Evolutionary conservation across 768 basidiomycete species (phyloP).

Genomic region (Kwoniella pini): DNA sequence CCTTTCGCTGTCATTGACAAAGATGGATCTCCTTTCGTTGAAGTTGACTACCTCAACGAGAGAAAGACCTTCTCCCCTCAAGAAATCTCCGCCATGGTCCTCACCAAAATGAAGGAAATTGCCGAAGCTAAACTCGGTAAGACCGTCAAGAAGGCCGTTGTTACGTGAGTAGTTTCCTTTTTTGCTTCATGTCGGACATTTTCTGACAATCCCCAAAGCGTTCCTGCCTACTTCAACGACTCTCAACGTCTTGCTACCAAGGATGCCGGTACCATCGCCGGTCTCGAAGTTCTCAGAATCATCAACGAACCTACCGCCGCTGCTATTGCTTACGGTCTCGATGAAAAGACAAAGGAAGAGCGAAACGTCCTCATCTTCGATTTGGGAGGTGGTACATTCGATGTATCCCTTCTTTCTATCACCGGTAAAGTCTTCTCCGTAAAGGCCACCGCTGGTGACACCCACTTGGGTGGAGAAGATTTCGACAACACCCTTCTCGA

Average conservation of each 20-base stretch:
- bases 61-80: constrained; percentile 96
- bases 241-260: constrained; percentile 99
- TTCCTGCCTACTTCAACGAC: constrained; percentile 99
- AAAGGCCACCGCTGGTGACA: constrained; percentile 97
- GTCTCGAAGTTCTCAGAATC: constrained; percentile 99
- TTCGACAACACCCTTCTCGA: constrained; percentile 98
- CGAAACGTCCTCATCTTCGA: constrained; percentile 99
- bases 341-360: constrained; percentile 90
- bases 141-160: constrained; percentile 96
- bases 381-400: constrained; percentile 99
- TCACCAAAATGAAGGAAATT: constrained; percentile 99
- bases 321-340: constrained; percentile 94
- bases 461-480: constrained; percentile 99
- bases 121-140: constrained; percentile 99
- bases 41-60: constrained; percentile 88
- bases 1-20: constrained; percentile 95
- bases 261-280: constrained; percentile 96
- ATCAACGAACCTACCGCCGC: constrained; percentile 99
- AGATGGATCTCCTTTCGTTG: constrained; percentile 94
- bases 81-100: constrained; percentile 99
- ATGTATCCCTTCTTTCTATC: constrained; percentile 98
- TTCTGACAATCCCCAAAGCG: constrained; percentile 55
- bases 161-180: constrained; percentile 95
- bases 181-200: too few species aligned
- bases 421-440: constrained; percentile 85